Evolutionary conservation across 345 rosid species (phyloP).

Genomic region (Geranium brycei): DNA sequence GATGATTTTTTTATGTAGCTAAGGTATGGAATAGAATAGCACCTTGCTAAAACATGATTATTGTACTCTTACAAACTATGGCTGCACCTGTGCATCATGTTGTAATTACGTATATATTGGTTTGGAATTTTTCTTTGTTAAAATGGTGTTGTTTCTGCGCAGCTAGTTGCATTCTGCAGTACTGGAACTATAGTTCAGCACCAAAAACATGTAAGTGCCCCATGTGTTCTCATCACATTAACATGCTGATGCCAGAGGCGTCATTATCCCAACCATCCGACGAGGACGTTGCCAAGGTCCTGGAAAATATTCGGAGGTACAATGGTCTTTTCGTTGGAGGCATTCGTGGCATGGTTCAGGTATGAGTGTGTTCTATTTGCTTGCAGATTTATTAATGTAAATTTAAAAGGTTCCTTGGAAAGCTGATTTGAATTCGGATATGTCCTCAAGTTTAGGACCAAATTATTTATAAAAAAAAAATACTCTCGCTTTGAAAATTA

Average conservation of each 20-base stretch:
- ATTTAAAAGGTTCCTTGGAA: no score
- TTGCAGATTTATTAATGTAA: not conserved
- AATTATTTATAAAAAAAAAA: no score
- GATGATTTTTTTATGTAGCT: no score
- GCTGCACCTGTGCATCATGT: no score
- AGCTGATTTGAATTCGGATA: no score
- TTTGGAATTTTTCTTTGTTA: not conserved
- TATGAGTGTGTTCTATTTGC: not conserved
- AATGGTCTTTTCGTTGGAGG: not conserved
- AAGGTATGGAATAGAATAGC: no score
- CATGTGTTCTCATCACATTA: not conserved
- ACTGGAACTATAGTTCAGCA: not conserved
- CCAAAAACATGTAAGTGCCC: not conserved
- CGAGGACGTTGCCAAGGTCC: not conserved
- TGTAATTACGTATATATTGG: not conserved
- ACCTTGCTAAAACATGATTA: no score
- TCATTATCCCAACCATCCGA: not conserved
- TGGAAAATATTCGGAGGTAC: constrained; percentile 1
- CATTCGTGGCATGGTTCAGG: not conserved
- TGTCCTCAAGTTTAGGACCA: no score
- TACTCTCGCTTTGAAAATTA: no score
- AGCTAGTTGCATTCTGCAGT: not conserved
- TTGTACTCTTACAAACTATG: no score
- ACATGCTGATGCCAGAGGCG: not conserved
- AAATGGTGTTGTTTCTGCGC: constrained; percentile 1